Base-by-base conservation (phyloP, 257 asterid genomes). In the Salvia miltiorrhiza region DNA sequence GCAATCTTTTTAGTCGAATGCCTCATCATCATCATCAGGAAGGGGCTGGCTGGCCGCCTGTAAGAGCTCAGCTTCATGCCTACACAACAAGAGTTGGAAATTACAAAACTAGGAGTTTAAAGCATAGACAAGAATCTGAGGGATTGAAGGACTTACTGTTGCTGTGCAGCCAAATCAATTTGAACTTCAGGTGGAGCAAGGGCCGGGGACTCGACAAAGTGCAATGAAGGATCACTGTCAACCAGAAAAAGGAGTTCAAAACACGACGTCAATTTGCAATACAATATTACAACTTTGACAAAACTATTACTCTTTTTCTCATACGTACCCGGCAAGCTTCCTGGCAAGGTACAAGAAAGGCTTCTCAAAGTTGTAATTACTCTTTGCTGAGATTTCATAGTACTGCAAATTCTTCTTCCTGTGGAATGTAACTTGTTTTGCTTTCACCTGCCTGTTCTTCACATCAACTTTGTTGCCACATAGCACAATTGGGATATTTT, bases 351-450 rank as follows among this genome's bases (percentile, higher is more conserved):
- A 81, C 12, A 84, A 76, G 83, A 82, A 87, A 40, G 96, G 96
- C 83, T 88, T 88, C 89, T 88, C 96, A 13, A 88, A 88, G 76
- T 88, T 88, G 83, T 88, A 88, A 71, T 88, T 88, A 28, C 96
- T 88, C 90, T 88, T 88, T 10, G 96, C 96, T 0, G 91, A 87
- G 9, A 87, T 85, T 78, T 87, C 94, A 37, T 87, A 87, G 75
- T 87, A 87, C 73, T 87, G 95, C 80, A 87, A 62, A 40, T 85
- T 87, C 77, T 85, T 87, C 64, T 87, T 87, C 81, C 95, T 49
- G 80, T 87, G 95, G 80, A 85, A 87, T 0, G 91, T 87, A 52
- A 87, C 91, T 82, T 87, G 95, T 41, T 87, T 87, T 1, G 95
- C 95, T 81, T 87, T 87, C 60, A 87, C 90, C 73, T 87, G 93